These are phyloP conservation scores for Hypsizygus marmoreus DNA, from an alignment of 768 basidiomycete species.

Conservation along the genomic window DNA sequence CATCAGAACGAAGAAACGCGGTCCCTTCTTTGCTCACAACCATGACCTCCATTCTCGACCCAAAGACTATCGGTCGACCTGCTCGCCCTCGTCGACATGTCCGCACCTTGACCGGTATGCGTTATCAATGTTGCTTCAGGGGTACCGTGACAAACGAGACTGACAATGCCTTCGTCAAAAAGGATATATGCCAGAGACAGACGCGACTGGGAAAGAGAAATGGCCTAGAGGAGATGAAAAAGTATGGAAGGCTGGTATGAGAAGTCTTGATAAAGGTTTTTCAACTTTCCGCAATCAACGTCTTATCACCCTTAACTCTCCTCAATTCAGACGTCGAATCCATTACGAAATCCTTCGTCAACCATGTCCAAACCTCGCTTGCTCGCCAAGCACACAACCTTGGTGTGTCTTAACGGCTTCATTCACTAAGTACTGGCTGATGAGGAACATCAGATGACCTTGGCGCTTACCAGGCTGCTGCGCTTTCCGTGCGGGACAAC, in stretches of 20 bases:
- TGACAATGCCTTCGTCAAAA: slow-evolving; percentile 7
- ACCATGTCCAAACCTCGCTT: slow-evolving; percentile 86
- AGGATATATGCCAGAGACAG: slow-evolving; percentile 82
- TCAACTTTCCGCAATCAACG: neutral
- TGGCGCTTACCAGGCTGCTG: slow-evolving; percentile 91
- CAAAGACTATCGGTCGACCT: slow-evolving; percentile 65
- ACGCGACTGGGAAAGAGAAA: slow-evolving; percentile 76
- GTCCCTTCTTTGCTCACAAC: slow-evolving; percentile 16
- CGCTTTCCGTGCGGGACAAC: slow-evolving; percentile 85
- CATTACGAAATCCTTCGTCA: slow-evolving; percentile 76
- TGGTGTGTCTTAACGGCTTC: slow-evolving; percentile 36
- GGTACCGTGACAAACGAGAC: neutral
- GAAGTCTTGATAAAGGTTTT: slow-evolving; percentile 58
- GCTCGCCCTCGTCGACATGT: slow-evolving; percentile 63
- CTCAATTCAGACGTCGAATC: slow-evolving; percentile 49
- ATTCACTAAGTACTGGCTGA: slow-evolving; percentile 2
- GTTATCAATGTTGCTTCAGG: neutral
- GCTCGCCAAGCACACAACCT: slow-evolving; percentile 91
- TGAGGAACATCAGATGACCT: slow-evolving; percentile 54
- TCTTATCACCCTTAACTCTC: slow-evolving; percentile 1
- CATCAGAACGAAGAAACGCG: slow-evolving; percentile 1
- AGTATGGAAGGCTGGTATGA: slow-evolving; percentile 66
- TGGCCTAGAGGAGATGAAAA: slow-evolving; percentile 84
- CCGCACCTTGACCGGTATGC: slow-evolving; percentile 63
- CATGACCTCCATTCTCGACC: slow-evolving; percentile 72